These are phyloP conservation scores for Dryadomyces quercus-mongolicae DNA, from an alignment of 2,329 filamentous ascomycete species.

Conservation along the genomic window DNA sequence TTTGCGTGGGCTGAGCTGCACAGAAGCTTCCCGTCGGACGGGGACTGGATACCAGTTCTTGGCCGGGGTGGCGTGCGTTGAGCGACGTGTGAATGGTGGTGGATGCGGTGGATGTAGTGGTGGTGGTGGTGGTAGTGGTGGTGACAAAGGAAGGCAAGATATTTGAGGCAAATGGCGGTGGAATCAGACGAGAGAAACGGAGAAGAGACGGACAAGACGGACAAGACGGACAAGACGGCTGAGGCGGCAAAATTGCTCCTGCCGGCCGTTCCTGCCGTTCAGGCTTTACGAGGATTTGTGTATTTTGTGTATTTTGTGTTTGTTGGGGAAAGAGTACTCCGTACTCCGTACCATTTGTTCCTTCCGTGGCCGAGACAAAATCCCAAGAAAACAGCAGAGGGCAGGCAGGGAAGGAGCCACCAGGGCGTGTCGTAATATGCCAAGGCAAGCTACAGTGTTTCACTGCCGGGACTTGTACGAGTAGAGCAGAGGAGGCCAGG, in stretches of 20 bases:
- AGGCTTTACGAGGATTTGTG: no score
- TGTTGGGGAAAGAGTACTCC: not conserved
- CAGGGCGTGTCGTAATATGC: not conserved
- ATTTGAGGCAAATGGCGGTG: not conserved
- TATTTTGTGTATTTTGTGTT: no score
- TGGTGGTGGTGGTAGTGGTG: not conserved
- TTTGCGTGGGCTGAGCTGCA: not conserved
- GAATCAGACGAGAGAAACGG: not conserved
- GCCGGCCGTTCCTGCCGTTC: no score
- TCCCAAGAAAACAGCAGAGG: not conserved
- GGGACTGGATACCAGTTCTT: not conserved
- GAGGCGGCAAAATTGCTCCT: no score
- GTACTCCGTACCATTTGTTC: not conserved
- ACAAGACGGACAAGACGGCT: not conserved
- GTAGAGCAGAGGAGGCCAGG: not conserved
- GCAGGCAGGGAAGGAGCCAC: not conserved
- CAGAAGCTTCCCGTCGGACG: not conserved
- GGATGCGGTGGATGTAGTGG: not conserved
- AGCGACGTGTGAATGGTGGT: not conserved
- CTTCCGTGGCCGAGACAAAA: not conserved
- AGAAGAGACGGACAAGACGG: not conserved
- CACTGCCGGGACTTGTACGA: conserved; percentile 5
- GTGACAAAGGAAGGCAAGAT: not conserved
- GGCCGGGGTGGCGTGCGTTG: not conserved
- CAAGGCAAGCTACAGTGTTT: not conserved